A percentile compares a stretch with the other conserved stretches of the same genome.
phyloP scores from a whole-genome alignment of 2,329 filamentous ascomycete species.

The Lachnum nothofagi region DNA sequence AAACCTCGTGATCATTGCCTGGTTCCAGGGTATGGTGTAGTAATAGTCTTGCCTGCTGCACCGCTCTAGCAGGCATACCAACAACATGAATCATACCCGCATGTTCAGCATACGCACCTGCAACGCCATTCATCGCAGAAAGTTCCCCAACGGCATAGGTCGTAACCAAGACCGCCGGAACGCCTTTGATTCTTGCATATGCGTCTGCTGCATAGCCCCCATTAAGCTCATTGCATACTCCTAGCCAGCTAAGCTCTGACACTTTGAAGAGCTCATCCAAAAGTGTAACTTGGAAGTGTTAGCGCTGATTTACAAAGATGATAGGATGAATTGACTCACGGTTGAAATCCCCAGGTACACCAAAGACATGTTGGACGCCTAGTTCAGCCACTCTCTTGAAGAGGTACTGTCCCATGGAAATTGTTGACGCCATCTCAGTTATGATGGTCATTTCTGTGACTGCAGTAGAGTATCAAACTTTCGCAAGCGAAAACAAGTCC shows the following conservation, averaged over 20 bases:
- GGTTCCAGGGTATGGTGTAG: constrained; percentile 55
- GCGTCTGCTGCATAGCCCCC: constrained; percentile 47
- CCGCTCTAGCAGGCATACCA: constrained; percentile 34
- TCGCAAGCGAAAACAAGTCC: no score
- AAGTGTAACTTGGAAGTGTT: constrained; percentile 40
- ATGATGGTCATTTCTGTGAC: no score
- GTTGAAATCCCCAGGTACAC: constrained; percentile 31
- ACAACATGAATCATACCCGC: constrained; percentile 55
- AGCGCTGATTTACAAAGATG: background rate
- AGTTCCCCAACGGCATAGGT: constrained; percentile 49
- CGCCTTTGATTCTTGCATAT: constrained; percentile 45
- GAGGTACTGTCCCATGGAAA: constrained; percentile 28
- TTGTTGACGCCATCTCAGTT: constrained; percentile 14
- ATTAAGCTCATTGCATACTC: constrained; percentile 35
- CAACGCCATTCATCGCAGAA: constrained; percentile 56
- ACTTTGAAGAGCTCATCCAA: constrained; percentile 58
- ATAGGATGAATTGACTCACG: constrained; percentile 17
- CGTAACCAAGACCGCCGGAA: constrained; percentile 42
- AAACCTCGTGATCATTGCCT: constrained; percentile 51
- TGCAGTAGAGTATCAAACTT: no score
- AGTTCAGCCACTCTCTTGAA: constrained; percentile 26
- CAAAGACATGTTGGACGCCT: constrained; percentile 29
- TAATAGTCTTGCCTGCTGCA: constrained; percentile 40
- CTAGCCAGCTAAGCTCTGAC: constrained; percentile 35
- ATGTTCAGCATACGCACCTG: constrained; percentile 53